Conservation (phyloP, 2,329 filamentous ascomycete genomes). For the Neoascochyta sp. region DNA sequence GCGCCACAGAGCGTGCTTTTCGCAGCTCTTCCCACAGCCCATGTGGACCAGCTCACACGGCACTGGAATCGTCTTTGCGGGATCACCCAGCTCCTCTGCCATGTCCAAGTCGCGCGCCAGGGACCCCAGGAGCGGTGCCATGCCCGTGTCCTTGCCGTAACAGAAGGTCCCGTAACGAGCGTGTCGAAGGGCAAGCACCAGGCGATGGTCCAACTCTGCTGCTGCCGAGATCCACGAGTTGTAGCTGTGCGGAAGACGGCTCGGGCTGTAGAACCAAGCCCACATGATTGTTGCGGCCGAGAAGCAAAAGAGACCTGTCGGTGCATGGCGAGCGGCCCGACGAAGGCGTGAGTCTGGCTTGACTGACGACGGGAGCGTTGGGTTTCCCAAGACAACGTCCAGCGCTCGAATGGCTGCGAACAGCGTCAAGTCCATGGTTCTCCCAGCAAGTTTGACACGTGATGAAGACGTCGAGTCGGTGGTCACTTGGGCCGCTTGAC, state of each 20-base stretch:
- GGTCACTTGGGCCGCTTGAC: constrained; percentile 6
- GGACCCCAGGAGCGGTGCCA: constrained; percentile 61
- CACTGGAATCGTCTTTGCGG: constrained; percentile 64
- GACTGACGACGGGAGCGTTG: constrained; percentile 1
- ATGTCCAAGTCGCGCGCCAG: constrained; percentile 71
- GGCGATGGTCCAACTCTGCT: constrained; percentile 68
- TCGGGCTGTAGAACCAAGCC: constrained; percentile 77
- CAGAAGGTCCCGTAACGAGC: constrained; percentile 60
- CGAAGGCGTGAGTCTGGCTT: constrained; percentile 2
- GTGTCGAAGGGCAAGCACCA: constrained; percentile 69
- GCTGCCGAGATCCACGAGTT: constrained; percentile 77
- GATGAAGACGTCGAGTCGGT: constrained; percentile 8
- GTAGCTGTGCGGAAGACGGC: constrained; percentile 68
- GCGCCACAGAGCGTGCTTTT: constrained; percentile 66
- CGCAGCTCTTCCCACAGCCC: constrained; percentile 69
- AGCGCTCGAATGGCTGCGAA: constrained; percentile 70
- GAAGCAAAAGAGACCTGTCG: constrained; percentile 66
- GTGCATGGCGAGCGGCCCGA: constrained; percentile 47
- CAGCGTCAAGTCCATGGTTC: constrained; percentile 78
- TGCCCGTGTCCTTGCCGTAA: constrained; percentile 71
- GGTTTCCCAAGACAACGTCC: constrained; percentile 57
- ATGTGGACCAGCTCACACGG: constrained; percentile 84
- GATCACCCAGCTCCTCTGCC: constrained; percentile 71
- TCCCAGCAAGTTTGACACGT: constrained; percentile 54
- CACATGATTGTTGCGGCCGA: constrained; percentile 80